Evolutionary conservation across 441 rosid genomes (phyloP).

Genomic region (Flueggea neowawraea): DNA sequence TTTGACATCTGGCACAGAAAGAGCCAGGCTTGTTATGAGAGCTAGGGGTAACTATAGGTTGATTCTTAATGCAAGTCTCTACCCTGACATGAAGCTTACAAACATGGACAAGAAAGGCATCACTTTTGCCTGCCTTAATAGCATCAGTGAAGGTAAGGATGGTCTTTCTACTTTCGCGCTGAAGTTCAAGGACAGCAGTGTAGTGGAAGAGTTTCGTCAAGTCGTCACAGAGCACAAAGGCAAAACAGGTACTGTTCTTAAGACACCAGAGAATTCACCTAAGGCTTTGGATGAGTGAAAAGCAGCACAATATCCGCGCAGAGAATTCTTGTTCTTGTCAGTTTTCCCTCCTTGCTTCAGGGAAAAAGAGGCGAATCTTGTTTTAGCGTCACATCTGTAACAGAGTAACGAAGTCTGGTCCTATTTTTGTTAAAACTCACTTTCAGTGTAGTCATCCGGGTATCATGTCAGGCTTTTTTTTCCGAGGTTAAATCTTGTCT

Average conservation of each 20-base stretch:
- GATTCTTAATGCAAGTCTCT: constrained; percentile 84
- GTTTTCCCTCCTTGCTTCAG: constrained; percentile 3
- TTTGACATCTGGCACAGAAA: constrained; percentile 40
- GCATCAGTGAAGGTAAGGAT: constrained; percentile 52
- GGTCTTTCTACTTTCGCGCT: constrained; percentile 78
- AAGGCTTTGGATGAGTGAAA: constrained; percentile 47
- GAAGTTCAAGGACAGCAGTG: constrained; percentile 68
- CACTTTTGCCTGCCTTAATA: constrained; percentile 83
- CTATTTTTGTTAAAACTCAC: constrained; percentile 19
- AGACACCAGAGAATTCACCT: constrained; percentile 88
- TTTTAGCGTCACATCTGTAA: constrained; percentile 5
- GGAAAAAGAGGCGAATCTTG: constrained; percentile 4
- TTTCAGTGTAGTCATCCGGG: constrained; percentile 16
- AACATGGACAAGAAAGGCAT: constrained; percentile 87
- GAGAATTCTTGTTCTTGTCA: constrained; percentile 3
- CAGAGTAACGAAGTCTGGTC: constrained; percentile 22
- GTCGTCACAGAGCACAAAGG: constrained; percentile 55
- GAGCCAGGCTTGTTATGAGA: constrained; percentile 86
- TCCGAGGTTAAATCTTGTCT: constrained; percentile 14
- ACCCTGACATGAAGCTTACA: constrained; percentile 86
- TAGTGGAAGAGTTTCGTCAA: constrained; percentile 60
- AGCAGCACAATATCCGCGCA: not conserved
- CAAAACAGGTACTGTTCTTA: constrained; percentile 35
- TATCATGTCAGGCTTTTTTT: constrained; percentile 12
- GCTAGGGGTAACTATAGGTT: constrained; percentile 81